A percentile compares a stretch with the other conserved stretches of the same genome.
These are phyloP conservation scores for Leucaena leucocephala DNA, from an alignment of 306 rosid species.

Conservation along the genomic window DNA sequence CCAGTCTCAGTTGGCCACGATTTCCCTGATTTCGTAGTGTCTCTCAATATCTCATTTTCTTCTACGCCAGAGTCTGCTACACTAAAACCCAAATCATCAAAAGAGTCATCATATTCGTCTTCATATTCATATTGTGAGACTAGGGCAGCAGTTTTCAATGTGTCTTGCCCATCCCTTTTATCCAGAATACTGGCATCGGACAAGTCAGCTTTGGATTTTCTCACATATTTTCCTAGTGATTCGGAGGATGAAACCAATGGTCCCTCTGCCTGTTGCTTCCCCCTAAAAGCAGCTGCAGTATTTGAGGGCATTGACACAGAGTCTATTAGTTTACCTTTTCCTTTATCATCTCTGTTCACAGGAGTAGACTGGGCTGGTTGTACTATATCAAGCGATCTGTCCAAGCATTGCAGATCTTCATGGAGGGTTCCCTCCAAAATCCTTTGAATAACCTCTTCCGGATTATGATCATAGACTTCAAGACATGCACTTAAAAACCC, in stretches of 20 bases:
- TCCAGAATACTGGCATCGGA: constrained; percentile 57
- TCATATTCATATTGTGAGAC: constrained; percentile 84
- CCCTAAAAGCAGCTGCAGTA: constrained; percentile 36
- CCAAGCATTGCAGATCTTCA: constrained; percentile 71
- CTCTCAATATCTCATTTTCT: constrained; percentile 59
- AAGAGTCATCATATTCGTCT: constrained; percentile 96
- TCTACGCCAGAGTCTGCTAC: constrained; percentile 78
- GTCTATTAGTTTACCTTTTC: constrained; percentile 80
- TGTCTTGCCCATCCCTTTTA: constrained; percentile 47
- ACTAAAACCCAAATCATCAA: constrained; percentile 93
- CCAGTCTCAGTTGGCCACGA: constrained; percentile 50
- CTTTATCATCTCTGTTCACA: constrained; percentile 65
- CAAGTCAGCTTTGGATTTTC: constrained; percentile 68
- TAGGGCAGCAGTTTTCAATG: constrained; percentile 56
- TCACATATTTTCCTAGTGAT: constrained; percentile 68
- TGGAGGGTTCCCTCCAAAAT: constrained; percentile 95
- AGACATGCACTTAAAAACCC: constrained; percentile 90
- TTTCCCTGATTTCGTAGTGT: constrained; percentile 40
- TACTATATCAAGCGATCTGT: constrained; percentile 65
- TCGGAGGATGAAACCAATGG: constrained; percentile 60
- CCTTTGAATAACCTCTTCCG: constrained; percentile 97
- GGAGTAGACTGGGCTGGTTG: constrained; percentile 52
- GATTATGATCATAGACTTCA: constrained; percentile 86
- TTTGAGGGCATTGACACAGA: constrained; percentile 41
- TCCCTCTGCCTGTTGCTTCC: constrained; percentile 49